These are phyloP conservation scores for Byssoonygena ceratinophila DNA, from an alignment of 2,329 filamentous ascomycete genomes.

Conservation along the genomic window DNA sequence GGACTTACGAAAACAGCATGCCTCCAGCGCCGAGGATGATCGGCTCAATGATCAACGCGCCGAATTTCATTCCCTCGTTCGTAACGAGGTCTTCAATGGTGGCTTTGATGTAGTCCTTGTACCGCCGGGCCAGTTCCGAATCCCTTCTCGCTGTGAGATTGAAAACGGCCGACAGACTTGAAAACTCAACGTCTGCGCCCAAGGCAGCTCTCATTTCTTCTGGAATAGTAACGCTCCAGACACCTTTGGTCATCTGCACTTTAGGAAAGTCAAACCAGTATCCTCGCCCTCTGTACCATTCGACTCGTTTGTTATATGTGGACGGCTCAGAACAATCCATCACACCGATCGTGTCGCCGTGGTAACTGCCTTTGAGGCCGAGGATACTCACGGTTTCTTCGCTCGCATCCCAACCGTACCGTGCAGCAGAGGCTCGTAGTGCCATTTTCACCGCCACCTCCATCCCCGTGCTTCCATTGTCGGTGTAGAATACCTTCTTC, in stretches of 20 bases:
- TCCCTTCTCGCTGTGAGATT: constrained; percentile 43
- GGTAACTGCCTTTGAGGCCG: constrained; percentile 69
- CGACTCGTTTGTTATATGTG: constrained; percentile 68
- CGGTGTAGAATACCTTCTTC: constrained; percentile 65
- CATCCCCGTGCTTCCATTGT: constrained; percentile 73
- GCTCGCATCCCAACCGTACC: constrained; percentile 55
- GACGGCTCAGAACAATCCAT: constrained; percentile 77
- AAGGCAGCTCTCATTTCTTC: constrained; percentile 39
- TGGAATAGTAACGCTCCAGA: constrained; percentile 55
- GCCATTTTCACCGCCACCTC: constrained; percentile 84
- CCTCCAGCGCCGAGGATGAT: constrained; percentile 71
- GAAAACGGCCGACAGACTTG: constrained; percentile 49
- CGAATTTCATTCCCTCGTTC: constrained; percentile 54
- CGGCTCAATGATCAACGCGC: constrained; percentile 69
- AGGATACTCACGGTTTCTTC: constrained; percentile 54
- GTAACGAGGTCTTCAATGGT: constrained; percentile 46
- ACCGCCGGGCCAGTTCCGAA: constrained; percentile 41
- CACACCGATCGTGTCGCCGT: constrained; percentile 77
- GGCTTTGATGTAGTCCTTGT: constrained; percentile 49
- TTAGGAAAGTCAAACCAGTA: constrained; percentile 73
- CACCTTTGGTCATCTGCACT: constrained; percentile 54
- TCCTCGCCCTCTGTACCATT: constrained; percentile 73
- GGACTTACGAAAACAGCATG: constrained; percentile 63
- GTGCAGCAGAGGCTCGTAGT: constrained; percentile 54
- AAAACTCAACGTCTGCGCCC: constrained; percentile 38